Conservation (phyloP, 2,329 filamentous ascomycete species). For the Coleophoma crateriformis region DNA sequence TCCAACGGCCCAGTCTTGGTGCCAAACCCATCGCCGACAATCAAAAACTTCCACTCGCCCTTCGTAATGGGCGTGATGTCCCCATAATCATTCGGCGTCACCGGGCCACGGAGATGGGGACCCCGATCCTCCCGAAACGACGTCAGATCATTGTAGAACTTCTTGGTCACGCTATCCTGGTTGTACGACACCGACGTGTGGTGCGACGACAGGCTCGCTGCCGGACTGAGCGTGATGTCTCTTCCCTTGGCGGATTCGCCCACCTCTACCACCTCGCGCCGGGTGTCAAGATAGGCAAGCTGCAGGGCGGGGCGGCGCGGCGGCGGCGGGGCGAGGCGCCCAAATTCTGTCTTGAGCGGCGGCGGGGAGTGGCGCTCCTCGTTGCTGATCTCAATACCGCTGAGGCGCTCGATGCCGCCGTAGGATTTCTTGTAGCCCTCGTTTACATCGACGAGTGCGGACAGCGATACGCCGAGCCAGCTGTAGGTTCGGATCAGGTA, state of each 20-base stretch:
- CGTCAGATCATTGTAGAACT: background rate
- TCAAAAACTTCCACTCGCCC: slow-evolving; percentile 58
- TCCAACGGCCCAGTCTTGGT: background rate
- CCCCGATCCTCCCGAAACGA: slow-evolving; percentile 16
- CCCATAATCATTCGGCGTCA: slow-evolving; percentile 54
- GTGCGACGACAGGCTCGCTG: background rate
- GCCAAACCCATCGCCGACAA: slow-evolving; percentile 28
- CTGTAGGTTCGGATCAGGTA: slow-evolving; percentile 50
- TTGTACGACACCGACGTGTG: too few relatives aligned
- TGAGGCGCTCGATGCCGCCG: slow-evolving; percentile 38
- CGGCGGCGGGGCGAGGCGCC: background rate
- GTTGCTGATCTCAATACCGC: slow-evolving; percentile 37
- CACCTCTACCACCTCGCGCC: slow-evolving; percentile 4
- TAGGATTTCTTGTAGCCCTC: slow-evolving; percentile 52
- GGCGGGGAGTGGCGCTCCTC: slow-evolving; percentile 23
- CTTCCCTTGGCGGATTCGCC: slow-evolving; percentile 18
- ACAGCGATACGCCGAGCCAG: slow-evolving; percentile 46
- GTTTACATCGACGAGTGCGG: slow-evolving; percentile 47
- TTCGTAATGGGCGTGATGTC: slow-evolving; percentile 58
- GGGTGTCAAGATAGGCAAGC: slow-evolving; percentile 16
- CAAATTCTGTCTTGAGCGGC: slow-evolving; percentile 12
- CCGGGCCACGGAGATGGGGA: slow-evolving; percentile 35
- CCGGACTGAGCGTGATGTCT: slow-evolving; percentile 7
- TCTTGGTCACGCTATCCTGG: too few relatives aligned
- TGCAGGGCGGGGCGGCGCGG: slow-evolving; percentile 14